phyloP scores from a whole-genome alignment of 345 rosid species.

The Heritiera fomes region DNA sequence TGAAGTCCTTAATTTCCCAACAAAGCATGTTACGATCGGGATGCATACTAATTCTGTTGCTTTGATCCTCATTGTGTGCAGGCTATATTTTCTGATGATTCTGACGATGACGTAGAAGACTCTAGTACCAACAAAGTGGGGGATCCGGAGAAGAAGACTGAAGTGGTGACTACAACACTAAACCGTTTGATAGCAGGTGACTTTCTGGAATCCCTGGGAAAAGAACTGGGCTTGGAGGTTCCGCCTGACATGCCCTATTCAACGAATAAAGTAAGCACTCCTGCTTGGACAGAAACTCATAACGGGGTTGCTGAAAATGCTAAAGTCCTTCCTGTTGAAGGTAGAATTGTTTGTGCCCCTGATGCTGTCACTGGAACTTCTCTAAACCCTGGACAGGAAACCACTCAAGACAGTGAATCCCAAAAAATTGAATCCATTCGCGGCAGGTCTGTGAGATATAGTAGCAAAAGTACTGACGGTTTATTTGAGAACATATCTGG shows the following conservation, averaged over 20 bases:
- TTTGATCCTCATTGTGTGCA: neutral
- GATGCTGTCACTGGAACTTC: constrained; percentile 15
- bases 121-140: constrained; percentile 35
- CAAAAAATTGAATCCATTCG: constrained; percentile 23
- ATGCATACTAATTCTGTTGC: neutral
- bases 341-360: constrained; percentile 19
- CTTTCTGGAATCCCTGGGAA: constrained; percentile 87
- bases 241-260: constrained; percentile 61
- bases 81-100: constrained; percentile 21
- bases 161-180: constrained; percentile 75
- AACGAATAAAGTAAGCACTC: constrained; percentile 27
- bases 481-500: constrained; percentile 32
- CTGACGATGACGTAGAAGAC: constrained; percentile 46
- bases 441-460: constrained; percentile 14
- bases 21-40: neutral
- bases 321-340: constrained; percentile 21
- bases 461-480: constrained; percentile 19
- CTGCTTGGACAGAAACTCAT: constrained; percentile 33
- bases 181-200: constrained; percentile 94
- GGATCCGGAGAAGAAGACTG: constrained; percentile 63
- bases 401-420: constrained; percentile 28
- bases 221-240: constrained; percentile 94
- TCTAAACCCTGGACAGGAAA: constrained; percentile 23
- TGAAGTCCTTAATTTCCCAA: neutral
- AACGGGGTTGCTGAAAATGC: constrained; percentile 26